A percentile compares a stretch with the other conserved stretches of the same genome.
Evolutionary conservation across 2,329 filamentous ascomycete genomes (phyloP).

Genomic region (Fusarium sp.): DNA sequence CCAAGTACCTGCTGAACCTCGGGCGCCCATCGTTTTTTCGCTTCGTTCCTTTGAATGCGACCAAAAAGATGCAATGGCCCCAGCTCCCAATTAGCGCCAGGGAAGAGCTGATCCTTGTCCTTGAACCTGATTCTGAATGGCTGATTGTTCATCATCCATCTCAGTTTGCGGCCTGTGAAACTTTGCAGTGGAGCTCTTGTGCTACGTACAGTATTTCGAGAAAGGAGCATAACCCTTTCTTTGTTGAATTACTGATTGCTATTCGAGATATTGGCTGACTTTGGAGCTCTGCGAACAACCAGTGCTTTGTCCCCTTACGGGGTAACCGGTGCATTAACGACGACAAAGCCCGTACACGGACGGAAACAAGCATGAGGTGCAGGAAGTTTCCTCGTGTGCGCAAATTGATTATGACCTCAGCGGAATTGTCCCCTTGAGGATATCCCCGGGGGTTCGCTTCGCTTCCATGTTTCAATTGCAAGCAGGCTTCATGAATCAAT

Average conservation of each 20-base stretch:
- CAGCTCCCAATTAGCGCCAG: slow-evolving; percentile 34
- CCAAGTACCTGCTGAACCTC: slow-evolving; percentile 27
- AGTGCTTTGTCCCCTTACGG: background rate
- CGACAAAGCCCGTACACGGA: background rate
- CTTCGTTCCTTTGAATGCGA: slow-evolving; percentile 13
- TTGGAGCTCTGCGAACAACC: background rate
- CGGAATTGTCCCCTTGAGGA: slow-evolving; percentile 13
- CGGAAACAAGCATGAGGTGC: slow-evolving; percentile 1
- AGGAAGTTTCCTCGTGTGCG: slow-evolving; percentile 6
- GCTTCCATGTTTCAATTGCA: slow-evolving; percentile 29
- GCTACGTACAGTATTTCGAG: slow-evolving; percentile 5
- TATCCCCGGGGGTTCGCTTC: slow-evolving; percentile 18
- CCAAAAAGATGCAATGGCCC: slow-evolving; percentile 41
- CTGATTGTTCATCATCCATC: slow-evolving; percentile 29
- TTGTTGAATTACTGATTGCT: slow-evolving; percentile 7
- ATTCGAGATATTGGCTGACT: background rate
- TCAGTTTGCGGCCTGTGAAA: slow-evolving; percentile 40
- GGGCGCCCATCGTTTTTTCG: slow-evolving; percentile 11
- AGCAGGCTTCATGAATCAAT: slow-evolving; percentile 6
- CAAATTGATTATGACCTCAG: slow-evolving; percentile 15
- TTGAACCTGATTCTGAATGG: slow-evolving; percentile 17
- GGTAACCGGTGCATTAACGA: background rate
- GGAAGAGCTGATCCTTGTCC: slow-evolving; percentile 30
- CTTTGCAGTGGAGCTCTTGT: slow-evolving; percentile 36
- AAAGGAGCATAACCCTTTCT: slow-evolving; percentile 14